phyloP scores from a whole-genome alignment of 2,329 filamentous ascomycete genomes.

The Aspergillus pseudoviridinutans region DNA sequence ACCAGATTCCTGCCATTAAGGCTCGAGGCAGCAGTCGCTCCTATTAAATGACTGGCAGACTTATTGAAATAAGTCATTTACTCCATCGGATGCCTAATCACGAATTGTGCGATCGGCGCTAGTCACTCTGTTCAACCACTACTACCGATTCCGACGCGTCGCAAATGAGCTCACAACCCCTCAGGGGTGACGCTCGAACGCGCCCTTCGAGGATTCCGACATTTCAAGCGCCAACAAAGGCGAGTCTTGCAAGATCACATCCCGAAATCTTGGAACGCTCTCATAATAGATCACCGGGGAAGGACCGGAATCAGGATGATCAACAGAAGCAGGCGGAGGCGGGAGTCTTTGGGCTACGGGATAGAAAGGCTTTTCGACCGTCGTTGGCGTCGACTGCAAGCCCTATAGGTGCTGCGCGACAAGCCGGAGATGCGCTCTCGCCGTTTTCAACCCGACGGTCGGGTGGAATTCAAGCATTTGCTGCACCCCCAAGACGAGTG shows the following conservation, averaged over 20 bases:
- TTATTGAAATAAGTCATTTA: neutral
- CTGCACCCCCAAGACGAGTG: conserved; percentile 33
- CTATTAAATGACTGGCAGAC: neutral
- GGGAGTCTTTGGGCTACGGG: conserved; percentile 29
- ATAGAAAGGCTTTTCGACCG: conserved; percentile 35
- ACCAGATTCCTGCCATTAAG: neutral
- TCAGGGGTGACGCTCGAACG: conserved; percentile 17
- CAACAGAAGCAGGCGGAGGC: conserved; percentile 12
- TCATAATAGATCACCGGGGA: conserved; percentile 38
- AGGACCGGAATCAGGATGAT: conserved; percentile 17
- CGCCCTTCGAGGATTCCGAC: conserved; percentile 45
- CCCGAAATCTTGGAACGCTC: conserved; percentile 53
- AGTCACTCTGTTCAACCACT: conserved; percentile 53
- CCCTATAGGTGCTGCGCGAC: conserved; percentile 15
- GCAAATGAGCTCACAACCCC: conserved; percentile 30
- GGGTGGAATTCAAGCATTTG: conserved; percentile 32
- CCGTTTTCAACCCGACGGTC: conserved; percentile 25
- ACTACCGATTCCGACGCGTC: conserved; percentile 42
- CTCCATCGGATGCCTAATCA: conserved; percentile 1
- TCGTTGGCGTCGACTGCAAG: conserved; percentile 29
- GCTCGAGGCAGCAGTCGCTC: neutral
- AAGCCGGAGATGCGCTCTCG: conserved; percentile 10
- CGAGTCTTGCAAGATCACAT: conserved; percentile 60
- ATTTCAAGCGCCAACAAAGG: conserved; percentile 64
- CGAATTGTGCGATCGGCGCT: conserved; percentile 60